These are phyloP conservation scores for Ogataea kodamae DNA, from an alignment of 805 yeast genomes.

Conservation along the genomic window DNA sequence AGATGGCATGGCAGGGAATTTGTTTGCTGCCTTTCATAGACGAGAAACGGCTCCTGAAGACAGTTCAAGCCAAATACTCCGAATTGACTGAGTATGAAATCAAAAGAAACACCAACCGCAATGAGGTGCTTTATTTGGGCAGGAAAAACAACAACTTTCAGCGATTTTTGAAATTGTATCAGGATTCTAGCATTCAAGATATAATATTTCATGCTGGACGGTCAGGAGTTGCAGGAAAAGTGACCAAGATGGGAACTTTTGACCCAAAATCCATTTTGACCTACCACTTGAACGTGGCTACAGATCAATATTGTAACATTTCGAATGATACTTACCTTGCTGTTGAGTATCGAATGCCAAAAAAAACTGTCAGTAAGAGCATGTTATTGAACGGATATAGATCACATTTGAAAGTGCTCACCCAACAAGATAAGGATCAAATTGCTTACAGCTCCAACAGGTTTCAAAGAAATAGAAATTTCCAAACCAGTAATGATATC, in stretches of 20 bases:
- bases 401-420: constrained; percentile 57
- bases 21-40: constrained; percentile 89
- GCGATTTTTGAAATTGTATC: constrained; percentile 40
- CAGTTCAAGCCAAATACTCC: constrained; percentile 63
- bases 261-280: constrained; percentile 33
- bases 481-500: constrained; percentile 23
- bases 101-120: constrained; percentile 64
- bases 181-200: constrained; percentile 29
- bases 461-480: constrained; percentile 31
- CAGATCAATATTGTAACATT: constrained; percentile 39
- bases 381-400: constrained; percentile 80
- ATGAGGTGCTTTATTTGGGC: constrained; percentile 69
- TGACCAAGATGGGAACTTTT: constrained; percentile 36
- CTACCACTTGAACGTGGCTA: constrained; percentile 42
- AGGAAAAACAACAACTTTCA: constrained; percentile 51
- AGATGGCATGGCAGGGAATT: constrained; percentile 93
- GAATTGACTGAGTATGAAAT: constrained; percentile 63
- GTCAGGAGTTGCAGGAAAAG: constrained; percentile 60
- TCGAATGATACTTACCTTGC: constrained; percentile 37
- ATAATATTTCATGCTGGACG: constrained; percentile 45
- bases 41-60: constrained; percentile 64
- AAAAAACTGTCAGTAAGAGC: constrained; percentile 61
- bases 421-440: constrained; percentile 64
- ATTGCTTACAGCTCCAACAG: constrained; percentile 46
- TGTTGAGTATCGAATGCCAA: constrained; percentile 60